These are phyloP conservation scores for Suhomyces chickasaworum DNA, from an alignment of 1,139 yeast genomes.

Conservation along the genomic window DNA sequence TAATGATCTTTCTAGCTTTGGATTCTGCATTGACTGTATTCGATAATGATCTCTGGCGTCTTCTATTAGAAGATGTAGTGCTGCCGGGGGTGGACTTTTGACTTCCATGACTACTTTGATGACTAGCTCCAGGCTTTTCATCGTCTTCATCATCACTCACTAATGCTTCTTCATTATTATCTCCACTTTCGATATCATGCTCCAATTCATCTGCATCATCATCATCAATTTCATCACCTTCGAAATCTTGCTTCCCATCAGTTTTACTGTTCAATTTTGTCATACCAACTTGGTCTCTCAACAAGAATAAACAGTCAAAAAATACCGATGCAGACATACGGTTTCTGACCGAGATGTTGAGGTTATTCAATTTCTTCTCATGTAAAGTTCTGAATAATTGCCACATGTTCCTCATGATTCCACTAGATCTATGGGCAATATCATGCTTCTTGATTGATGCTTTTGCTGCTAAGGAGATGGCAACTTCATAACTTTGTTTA, in stretches of 20 bases:
- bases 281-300: constrained; percentile 87
- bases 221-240: constrained; percentile 17
- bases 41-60: constrained; percentile 52
- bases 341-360: constrained; percentile 64
- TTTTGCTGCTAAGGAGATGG: constrained; percentile 67
- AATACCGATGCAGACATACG: constrained; percentile 92
- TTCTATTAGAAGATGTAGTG: constrained; percentile 30
- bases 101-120: constrained; percentile 20
- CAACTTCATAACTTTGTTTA: constrained; percentile 66
- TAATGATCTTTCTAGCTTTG: constrained; percentile 70
- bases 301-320: constrained; percentile 82
- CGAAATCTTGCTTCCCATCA: constrained; percentile 19
- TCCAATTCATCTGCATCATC: constrained; percentile 5
- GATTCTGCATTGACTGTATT: constrained; percentile 62
- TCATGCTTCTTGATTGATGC: constrained; percentile 91
- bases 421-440: constrained; percentile 88
- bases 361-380: constrained; percentile 38
- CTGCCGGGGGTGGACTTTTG: constrained; percentile 46
- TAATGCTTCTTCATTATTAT: constrained; percentile 28
- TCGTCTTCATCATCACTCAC: constrained; percentile 36
- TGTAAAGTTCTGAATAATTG: constrained; percentile 67
- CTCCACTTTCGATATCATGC: constrained; percentile 22
- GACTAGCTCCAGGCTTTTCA: constrained; percentile 22
- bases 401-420: constrained; percentile 95
- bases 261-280: constrained; percentile 53